These are phyloP conservation scores for Nowakowskiella sp. DNA, from an alignment of 192 early-diverging fungal genomes.

Conservation along the genomic window DNA sequence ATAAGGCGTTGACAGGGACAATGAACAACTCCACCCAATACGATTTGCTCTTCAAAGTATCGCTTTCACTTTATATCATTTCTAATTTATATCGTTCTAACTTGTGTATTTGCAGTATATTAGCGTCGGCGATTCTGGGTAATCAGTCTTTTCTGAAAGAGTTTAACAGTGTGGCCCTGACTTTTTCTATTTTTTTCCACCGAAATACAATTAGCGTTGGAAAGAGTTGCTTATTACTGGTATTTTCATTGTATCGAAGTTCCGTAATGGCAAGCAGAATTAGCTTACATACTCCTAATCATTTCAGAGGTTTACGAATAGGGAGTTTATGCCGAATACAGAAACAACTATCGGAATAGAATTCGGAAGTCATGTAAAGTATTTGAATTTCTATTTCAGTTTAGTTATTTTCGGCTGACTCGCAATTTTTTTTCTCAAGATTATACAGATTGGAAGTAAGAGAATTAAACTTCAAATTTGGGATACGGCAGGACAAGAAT, in stretches of 20 bases:
- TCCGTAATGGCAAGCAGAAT: neutral
- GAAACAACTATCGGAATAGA: constrained; percentile 37
- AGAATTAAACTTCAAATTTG: constrained; percentile 89
- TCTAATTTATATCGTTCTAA: neutral
- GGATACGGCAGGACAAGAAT: constrained; percentile 68
- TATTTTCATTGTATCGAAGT: neutral
- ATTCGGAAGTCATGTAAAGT: constrained; percentile 30
- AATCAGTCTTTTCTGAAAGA: neutral
- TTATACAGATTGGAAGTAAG: constrained; percentile 68
- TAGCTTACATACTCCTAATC: too few relatives aligned
- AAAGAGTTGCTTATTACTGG: constrained; percentile 29
- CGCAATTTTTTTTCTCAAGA: too few relatives aligned
- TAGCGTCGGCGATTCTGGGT: constrained; percentile 31
- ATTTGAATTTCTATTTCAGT: too few relatives aligned
- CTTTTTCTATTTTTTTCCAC: constrained; percentile 1
- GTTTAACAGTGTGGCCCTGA: neutral
- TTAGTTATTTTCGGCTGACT: too few relatives aligned
- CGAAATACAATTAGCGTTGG: constrained; percentile 20
- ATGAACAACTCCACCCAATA: neutral
- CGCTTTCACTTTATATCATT: neutral
- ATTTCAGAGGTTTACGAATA: constrained; percentile 29
- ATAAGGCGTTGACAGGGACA: constrained; percentile 1
- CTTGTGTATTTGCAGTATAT: constrained; percentile 9
- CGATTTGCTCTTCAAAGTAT: constrained; percentile 17
- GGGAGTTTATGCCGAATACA: constrained; percentile 21